Conservation (phyloP, 1,284 basidiomycete species). For the Tylopilus sp. region DNA sequence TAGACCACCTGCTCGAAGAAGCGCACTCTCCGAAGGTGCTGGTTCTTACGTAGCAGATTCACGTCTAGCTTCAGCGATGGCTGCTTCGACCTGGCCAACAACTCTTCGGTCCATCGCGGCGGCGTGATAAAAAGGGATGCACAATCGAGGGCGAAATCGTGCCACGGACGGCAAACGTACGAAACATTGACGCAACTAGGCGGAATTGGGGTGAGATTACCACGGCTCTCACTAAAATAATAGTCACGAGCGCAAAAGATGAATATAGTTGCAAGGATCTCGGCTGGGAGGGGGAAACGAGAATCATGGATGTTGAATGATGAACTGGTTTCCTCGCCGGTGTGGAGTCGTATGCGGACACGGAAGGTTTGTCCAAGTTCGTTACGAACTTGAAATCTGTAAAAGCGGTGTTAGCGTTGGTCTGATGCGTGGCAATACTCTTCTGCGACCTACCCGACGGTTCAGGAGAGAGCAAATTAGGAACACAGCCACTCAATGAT, state of each 20-base stretch:
- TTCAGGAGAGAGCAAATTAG: too few relatives aligned
- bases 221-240: neutral
- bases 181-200: slow-evolving; percentile 24
- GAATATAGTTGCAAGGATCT: neutral
- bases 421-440: too few relatives aligned
- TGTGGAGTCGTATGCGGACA: too few relatives aligned
- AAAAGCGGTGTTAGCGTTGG: too few relatives aligned
- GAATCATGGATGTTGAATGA: neutral
- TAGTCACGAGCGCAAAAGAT: neutral
- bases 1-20: slow-evolving; percentile 12
- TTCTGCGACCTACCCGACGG: too few relatives aligned
- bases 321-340: neutral
- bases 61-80: slow-evolving; percentile 25
- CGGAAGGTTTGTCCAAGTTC: too few relatives aligned
- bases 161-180: slow-evolving; percentile 21
- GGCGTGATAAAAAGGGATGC: slow-evolving; percentile 19
- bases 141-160: slow-evolving; percentile 24
- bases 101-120: slow-evolving; percentile 30
- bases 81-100: slow-evolving; percentile 35
- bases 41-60: accelerated
- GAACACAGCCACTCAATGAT: too few relatives aligned
- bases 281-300: too few relatives aligned
- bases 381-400: too few relatives aligned
- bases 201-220: neutral
- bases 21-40: neutral